A percentile compares a stretch with the other conserved stretches of the same genome.
These are phyloP conservation scores for Trypanosoma rangeli DNA, from an alignment of 208 protist species.

Conservation along the genomic window DNA sequence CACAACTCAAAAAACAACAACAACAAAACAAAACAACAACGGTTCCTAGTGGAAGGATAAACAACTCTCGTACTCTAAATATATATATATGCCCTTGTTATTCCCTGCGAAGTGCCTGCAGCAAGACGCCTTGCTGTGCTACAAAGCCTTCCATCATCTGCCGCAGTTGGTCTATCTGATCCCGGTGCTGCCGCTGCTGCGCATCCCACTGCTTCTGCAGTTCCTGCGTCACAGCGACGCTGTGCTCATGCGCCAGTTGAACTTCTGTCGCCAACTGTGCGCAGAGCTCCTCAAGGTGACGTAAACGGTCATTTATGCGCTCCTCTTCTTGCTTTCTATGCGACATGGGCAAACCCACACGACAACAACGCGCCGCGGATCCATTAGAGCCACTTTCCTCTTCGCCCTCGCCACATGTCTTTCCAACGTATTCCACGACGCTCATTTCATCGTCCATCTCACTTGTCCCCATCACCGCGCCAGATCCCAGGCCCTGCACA, in stretches of 20 bases:
- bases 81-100: conserved; percentile 9
- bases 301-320: conserved; percentile 39
- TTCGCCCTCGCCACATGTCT: conserved; percentile 12
- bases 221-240: conserved; percentile 24
- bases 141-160: conserved; percentile 46
- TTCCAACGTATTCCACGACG: conserved; percentile 31
- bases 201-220: conserved; percentile 31
- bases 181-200: conserved; percentile 33
- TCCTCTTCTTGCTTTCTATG: conserved; percentile 2
- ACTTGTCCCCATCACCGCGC: not conserved
- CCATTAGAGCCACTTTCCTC: not conserved
- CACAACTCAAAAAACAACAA: not conserved
- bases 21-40: not conserved
- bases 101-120: conserved; percentile 29
- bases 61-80: conserved; percentile 11
- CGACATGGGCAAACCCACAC: not conserved
- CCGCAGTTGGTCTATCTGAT: conserved; percentile 48
- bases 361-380: not conserved
- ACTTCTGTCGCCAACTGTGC: conserved; percentile 45
- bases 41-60: not conserved
- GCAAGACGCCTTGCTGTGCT: conserved; percentile 30
- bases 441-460: conserved; percentile 30
- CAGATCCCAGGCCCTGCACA: not conserved
- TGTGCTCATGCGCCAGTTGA: conserved; percentile 32
- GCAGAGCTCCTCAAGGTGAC: conserved; percentile 54